Evolutionary conservation across 495 filamentous ascomycete species (phyloP).

Genomic region (Diplogelasinospora grovesii): DNA sequence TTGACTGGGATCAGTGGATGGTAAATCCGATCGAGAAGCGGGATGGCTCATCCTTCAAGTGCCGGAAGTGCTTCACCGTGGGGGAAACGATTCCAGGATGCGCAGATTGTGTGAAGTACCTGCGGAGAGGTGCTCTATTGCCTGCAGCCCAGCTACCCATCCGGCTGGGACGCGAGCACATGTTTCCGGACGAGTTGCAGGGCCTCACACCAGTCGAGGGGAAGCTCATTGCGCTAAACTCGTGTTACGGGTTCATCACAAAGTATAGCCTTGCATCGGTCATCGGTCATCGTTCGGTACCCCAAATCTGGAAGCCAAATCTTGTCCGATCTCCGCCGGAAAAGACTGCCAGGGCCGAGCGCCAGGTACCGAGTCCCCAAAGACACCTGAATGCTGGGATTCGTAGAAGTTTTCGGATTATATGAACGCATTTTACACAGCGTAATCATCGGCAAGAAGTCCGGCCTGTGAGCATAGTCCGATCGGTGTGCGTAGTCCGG

Average conservation of each 20-base stretch:
- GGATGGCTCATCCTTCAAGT: neutral
- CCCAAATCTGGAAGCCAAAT: too few species aligned
- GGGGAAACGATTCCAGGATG: neutral
- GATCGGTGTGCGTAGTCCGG: too few species aligned
- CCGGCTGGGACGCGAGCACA: constrained; percentile 1
- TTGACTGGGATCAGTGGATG: neutral
- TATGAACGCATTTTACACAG: too few species aligned
- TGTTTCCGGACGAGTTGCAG: constrained; percentile 2
- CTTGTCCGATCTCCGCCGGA: too few species aligned
- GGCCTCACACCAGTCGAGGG: constrained; percentile 5
- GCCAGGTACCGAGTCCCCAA: too few species aligned
- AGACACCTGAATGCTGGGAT: too few species aligned
- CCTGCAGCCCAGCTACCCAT: neutral
- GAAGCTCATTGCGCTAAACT: constrained; percentile 8
- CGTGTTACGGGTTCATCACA: constrained; percentile 8
- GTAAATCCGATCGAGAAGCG: neutral
- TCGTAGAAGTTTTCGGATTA: too few species aligned
- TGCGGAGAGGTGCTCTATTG: neutral
- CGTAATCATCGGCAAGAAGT: too few species aligned
- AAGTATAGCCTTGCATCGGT: too few species aligned
- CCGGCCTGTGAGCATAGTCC: too few species aligned
- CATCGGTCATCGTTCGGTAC: too few species aligned
- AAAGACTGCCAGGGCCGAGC: too few species aligned
- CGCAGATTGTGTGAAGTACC: neutral
- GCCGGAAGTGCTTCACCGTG: neutral